These are phyloP conservation scores for Penicillium ochrochloron DNA, from an alignment of 495 filamentous ascomycete genomes.

Conservation along the genomic window DNA sequence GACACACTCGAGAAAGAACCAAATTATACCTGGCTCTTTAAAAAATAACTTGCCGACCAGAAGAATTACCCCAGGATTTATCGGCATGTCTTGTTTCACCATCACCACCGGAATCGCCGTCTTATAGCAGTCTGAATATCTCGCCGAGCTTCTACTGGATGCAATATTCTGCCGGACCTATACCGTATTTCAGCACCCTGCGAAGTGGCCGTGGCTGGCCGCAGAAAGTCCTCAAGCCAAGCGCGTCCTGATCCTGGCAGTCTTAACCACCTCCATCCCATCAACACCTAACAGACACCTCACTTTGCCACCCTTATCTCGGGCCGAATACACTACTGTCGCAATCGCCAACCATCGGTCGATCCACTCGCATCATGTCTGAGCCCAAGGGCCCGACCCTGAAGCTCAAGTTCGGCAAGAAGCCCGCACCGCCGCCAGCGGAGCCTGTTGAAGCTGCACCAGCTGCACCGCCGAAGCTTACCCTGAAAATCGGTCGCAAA, in stretches of 20 bases:
- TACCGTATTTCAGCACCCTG: not conserved
- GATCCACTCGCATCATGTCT: conserved; percentile 36
- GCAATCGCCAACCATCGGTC: not conserved
- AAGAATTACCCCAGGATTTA: not conserved
- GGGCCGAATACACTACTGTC: not conserved
- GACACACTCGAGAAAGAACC: not conserved
- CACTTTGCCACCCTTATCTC: not conserved
- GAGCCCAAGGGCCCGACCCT: conserved; percentile 48
- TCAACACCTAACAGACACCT: not conserved
- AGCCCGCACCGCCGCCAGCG: conserved; percentile 36
- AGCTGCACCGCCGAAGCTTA: conserved; percentile 51
- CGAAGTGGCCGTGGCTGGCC: not conserved
- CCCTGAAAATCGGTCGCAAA: conserved; percentile 55
- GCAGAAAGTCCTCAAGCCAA: not conserved
- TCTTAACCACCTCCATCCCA: not conserved
- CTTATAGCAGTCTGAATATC: not conserved
- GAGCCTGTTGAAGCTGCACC: conserved; percentile 38
- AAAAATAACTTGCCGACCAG: not conserved
- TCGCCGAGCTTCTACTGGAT: not conserved
- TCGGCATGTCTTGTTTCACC: not conserved
- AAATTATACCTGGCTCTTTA: not conserved
- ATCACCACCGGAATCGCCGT: not conserved
- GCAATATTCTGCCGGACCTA: not conserved
- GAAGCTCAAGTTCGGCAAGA: conserved; percentile 57
- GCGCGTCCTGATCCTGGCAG: not conserved